phyloP scores from a whole-genome alignment of 352 stramenopile genomes.

The Phytophthora citrophthora region DNA sequence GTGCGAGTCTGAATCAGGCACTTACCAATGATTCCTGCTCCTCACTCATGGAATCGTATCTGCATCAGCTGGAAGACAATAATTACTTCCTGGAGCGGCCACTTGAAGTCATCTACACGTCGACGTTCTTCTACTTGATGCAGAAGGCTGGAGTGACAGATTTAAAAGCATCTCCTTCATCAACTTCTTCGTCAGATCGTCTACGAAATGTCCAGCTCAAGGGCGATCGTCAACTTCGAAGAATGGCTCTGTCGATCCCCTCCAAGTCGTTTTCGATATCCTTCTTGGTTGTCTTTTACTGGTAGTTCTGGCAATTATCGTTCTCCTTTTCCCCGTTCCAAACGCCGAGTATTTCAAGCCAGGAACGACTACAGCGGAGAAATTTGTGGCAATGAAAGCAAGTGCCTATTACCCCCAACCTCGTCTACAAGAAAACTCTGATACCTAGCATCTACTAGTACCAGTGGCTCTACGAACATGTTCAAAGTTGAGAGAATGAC shows the following conservation, averaged over 20 bases:
- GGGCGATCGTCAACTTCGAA: slow-evolving; percentile 38
- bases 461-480: slow-evolving; percentile 7
- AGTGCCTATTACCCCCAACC: slow-evolving; percentile 27
- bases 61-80: slow-evolving; percentile 43
- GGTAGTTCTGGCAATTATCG: slow-evolving; percentile 25
- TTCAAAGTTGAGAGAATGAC: slow-evolving; percentile 31
- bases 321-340: slow-evolving; percentile 34
- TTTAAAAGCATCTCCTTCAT: slow-evolving; percentile 10
- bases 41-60: slow-evolving; percentile 52
- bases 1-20: slow-evolving; percentile 19
- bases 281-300: slow-evolving; percentile 30
- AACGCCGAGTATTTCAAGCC: slow-evolving; percentile 35
- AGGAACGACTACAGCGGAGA: slow-evolving; percentile 27
- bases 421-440: slow-evolving; percentile 40
- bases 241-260: slow-evolving; percentile 38
- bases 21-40: slow-evolving; percentile 39
- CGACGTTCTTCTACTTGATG: slow-evolving; percentile 52
- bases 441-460: slow-evolving; percentile 1
- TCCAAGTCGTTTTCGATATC: slow-evolving; percentile 40
- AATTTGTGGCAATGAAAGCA: slow-evolving; percentile 34
- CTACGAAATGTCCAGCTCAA: slow-evolving; percentile 41
- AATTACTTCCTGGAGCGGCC: slow-evolving; percentile 47
- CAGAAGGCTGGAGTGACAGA: slow-evolving; percentile 41
- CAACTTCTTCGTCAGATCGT: slow-evolving; percentile 18
- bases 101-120: slow-evolving; percentile 51